Percentiles rank a stretch among this genome's conserved stretches.
Evolutionary conservation across 371 early-diverging fungal genomes (phyloP).

Genomic region (Dinochytrium kinnereticum): DNA sequence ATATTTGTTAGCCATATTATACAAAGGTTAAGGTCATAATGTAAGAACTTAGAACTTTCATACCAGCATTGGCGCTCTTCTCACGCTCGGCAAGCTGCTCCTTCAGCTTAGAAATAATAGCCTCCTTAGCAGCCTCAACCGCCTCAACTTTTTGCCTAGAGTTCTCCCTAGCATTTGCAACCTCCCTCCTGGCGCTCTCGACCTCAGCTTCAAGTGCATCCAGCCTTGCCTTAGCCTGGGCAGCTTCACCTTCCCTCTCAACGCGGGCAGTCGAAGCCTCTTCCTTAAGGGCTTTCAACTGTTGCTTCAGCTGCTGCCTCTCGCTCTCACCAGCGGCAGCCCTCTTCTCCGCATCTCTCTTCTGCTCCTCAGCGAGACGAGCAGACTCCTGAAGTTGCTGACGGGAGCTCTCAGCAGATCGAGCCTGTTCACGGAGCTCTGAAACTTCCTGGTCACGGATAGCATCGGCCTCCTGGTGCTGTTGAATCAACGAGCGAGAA

Average conservation of each 20-base stretch:
- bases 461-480: slow-evolving; percentile 4
- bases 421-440: not conserved
- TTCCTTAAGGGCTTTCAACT: slow-evolving; percentile 1
- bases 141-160: not conserved
- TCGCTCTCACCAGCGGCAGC: not conserved
- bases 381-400: not conserved
- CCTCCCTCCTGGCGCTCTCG: not conserved
- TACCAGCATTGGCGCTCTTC: slow-evolving; percentile 12
- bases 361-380: not conserved
- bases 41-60: too few species aligned
- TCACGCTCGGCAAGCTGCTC: slow-evolving; percentile 19
- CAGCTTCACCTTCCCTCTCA: not conserved
- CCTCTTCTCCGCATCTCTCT: not conserved
- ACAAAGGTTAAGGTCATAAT: too few species aligned
- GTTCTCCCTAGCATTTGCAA: not conserved
- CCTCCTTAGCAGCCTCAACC: slow-evolving; percentile 8
- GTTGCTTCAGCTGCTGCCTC: not conserved
- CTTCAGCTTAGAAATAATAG: not conserved
- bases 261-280: not conserved
- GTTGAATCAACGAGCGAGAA: not conserved
- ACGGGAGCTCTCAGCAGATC: not conserved
- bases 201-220: slow-evolving; percentile 10
- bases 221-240: not conserved
- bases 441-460: not conserved
- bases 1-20: not conserved